Conservation (phyloP, 2,329 filamentous ascomycete genomes). For the Xylariaceae sp. region DNA sequence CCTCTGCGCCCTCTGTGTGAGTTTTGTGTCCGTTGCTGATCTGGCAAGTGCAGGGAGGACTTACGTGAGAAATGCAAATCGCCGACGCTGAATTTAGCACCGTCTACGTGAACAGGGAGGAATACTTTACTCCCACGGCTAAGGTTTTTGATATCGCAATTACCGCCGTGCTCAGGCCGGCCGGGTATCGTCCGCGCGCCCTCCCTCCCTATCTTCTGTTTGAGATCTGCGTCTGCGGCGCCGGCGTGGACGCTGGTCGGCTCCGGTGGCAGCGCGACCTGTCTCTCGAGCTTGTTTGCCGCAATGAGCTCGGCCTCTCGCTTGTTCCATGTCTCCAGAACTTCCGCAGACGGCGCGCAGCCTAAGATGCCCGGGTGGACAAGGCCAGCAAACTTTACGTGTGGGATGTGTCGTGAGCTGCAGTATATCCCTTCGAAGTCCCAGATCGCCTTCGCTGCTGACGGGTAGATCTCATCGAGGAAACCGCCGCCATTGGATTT, state of each 20-base stretch:
- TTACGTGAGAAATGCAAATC: conserved; percentile 81
- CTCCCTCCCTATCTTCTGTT: conserved; percentile 72
- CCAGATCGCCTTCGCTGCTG: conserved; percentile 69
- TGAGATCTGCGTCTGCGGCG: conserved; percentile 60
- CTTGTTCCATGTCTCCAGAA: conserved; percentile 82
- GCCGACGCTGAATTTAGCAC: conserved; percentile 89
- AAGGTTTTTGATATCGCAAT: conserved; percentile 91
- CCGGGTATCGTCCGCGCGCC: conserved; percentile 87
- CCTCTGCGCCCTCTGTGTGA: conserved; percentile 54
- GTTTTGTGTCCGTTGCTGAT: too few relatives aligned
- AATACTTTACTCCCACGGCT: conserved; percentile 82
- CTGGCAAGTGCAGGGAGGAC: conserved; percentile 30
- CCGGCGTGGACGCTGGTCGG: conserved; percentile 77
- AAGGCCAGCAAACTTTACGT: conserved; percentile 84
- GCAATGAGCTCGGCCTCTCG: conserved; percentile 82
- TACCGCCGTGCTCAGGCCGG: conserved; percentile 85
- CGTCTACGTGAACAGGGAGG: conserved; percentile 82
- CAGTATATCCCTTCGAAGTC: conserved; percentile 66
- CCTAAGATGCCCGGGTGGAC: conserved; percentile 93
- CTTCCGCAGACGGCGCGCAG: conserved; percentile 79
- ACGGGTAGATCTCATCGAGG: conserved; percentile 83
- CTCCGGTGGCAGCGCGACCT: conserved; percentile 79
- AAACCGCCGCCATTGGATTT: conserved; percentile 87
- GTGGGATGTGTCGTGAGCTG: conserved; percentile 83
- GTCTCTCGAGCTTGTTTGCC: conserved; percentile 67